Percentiles rank a stretch among this genome's conserved stretches.
phyloP scores from a whole-genome alignment of 768 basidiomycete genomes.

The Leucocoprinus sp. region DNA sequence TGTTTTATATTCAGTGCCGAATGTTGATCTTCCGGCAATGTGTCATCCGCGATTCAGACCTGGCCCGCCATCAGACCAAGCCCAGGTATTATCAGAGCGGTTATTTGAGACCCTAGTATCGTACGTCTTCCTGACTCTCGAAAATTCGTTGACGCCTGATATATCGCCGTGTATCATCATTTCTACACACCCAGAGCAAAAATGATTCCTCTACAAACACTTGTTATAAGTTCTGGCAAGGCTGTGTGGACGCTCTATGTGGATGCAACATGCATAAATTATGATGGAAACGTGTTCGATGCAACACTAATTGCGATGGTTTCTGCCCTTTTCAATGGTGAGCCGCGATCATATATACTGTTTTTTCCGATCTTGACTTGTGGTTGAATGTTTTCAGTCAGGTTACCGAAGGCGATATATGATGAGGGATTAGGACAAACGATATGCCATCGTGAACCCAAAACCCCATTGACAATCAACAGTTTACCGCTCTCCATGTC shows the following conservation, averaged over 20 bases:
- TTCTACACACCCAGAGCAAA: no score
- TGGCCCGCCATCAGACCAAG: slow-evolving; percentile 91
- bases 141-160: no score
- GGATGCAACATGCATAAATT: slow-evolving; percentile 93
- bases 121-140: slow-evolving; percentile 32
- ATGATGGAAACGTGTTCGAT: slow-evolving; percentile 94
- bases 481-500: slow-evolving; percentile 44
- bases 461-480: slow-evolving; percentile 29
- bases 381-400: slow-evolving; percentile 34
- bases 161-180: no score
- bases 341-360: slow-evolving; percentile 18
- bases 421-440: slow-evolving; percentile 59
- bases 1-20: slow-evolving; percentile 60
- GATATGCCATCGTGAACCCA: slow-evolving; percentile 41
- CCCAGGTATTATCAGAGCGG: slow-evolving; percentile 81
- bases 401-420: slow-evolving; percentile 62
- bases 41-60: slow-evolving; percentile 93
- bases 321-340: slow-evolving; percentile 80
- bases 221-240: slow-evolving; percentile 76
- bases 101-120: slow-evolving; percentile 70
- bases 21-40: slow-evolving; percentile 87
- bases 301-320: slow-evolving; percentile 84
- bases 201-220: slow-evolving; percentile 51
- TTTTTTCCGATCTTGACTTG: not conserved
- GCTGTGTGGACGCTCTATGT: slow-evolving; percentile 92